Evolutionary conservation across 2,329 filamentous ascomycete species (phyloP).

Genomic region (Beauveria sp.): DNA sequence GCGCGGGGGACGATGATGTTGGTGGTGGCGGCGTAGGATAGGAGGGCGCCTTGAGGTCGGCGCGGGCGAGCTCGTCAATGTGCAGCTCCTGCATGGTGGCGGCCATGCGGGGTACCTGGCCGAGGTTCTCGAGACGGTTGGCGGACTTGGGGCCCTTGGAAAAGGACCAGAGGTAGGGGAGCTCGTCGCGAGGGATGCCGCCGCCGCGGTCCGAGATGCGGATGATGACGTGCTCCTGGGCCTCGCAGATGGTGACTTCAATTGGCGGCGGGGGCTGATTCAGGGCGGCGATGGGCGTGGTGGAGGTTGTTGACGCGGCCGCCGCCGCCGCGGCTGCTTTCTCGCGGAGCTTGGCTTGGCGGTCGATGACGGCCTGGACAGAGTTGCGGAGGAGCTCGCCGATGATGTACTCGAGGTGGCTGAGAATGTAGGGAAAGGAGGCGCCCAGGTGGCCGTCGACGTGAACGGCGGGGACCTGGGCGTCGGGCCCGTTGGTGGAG

Average conservation of each 20-base stretch:
- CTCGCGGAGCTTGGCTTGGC: conserved; percentile 40
- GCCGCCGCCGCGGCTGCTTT: conserved; percentile 8
- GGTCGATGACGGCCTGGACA: conserved; percentile 84
- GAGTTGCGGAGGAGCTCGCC: conserved; percentile 92
- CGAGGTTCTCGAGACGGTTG: conserved; percentile 74
- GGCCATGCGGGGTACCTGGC: conserved; percentile 80
- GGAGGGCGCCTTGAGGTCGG: conserved; percentile 33
- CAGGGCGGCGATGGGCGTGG: conserved; percentile 8
- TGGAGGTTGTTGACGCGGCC: conserved; percentile 51
- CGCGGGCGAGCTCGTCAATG: conserved; percentile 30
- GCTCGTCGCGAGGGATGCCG: conserved; percentile 74
- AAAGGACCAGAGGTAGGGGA: conserved; percentile 94
- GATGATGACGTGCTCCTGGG: conserved; percentile 90
- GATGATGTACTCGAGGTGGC: conserved; percentile 93
- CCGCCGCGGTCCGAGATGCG: conserved; percentile 93
- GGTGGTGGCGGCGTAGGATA: conserved; percentile 17
- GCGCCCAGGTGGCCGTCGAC: conserved; percentile 80
- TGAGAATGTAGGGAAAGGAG: conserved; percentile 93
- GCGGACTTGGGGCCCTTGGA: conserved; percentile 80
- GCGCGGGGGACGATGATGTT: too few species aligned
- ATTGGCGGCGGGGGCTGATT: conserved; percentile 62
- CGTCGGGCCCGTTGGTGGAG: conserved; percentile 64
- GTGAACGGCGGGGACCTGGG: conserved; percentile 69
- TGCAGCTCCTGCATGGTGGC: conserved; percentile 86
- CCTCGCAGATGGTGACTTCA: conserved; percentile 90